Percentiles rank a stretch among this genome's conserved stretches.
These are phyloP conservation scores for Venturia asperata DNA, from an alignment of 2,329 filamentous ascomycete genomes.

Conservation along the genomic window DNA sequence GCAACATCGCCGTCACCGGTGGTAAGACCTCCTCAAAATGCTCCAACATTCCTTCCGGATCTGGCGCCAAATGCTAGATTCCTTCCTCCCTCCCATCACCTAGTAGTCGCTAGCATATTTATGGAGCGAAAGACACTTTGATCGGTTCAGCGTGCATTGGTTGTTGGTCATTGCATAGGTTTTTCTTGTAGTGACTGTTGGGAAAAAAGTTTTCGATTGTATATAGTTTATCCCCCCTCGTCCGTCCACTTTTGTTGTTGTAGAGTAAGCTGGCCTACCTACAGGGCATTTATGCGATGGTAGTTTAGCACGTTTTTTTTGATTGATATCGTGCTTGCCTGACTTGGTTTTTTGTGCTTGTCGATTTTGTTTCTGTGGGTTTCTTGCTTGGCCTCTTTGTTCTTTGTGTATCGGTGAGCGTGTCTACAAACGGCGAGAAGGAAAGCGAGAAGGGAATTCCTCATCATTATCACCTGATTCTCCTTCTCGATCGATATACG, in stretches of 20 bases:
- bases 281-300: not conserved
- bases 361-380: too few relatives aligned
- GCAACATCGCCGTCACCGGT: conserved; percentile 43
- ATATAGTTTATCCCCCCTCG: not conserved
- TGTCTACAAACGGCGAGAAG: too few relatives aligned
- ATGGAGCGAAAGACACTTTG: not conserved
- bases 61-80: not conserved
- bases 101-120: too few relatives aligned
- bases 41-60: conserved; percentile 13
- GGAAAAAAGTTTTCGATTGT: not conserved
- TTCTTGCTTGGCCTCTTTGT: too few relatives aligned
- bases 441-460: too few relatives aligned
- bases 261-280: conserved; percentile 7
- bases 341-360: not conserved
- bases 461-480: too few relatives aligned
- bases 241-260: not conserved
- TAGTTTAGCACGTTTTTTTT: too few relatives aligned
- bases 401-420: too few relatives aligned
- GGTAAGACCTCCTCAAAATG: conserved; percentile 34
- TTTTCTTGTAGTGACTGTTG: not conserved
- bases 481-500: too few relatives aligned
- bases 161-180: not conserved
- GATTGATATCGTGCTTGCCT: not conserved
- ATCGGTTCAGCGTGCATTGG: not conserved
- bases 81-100: not conserved